Conservation (phyloP, 441 rosid genomes). For the Aquilaria agallochum region DNA sequence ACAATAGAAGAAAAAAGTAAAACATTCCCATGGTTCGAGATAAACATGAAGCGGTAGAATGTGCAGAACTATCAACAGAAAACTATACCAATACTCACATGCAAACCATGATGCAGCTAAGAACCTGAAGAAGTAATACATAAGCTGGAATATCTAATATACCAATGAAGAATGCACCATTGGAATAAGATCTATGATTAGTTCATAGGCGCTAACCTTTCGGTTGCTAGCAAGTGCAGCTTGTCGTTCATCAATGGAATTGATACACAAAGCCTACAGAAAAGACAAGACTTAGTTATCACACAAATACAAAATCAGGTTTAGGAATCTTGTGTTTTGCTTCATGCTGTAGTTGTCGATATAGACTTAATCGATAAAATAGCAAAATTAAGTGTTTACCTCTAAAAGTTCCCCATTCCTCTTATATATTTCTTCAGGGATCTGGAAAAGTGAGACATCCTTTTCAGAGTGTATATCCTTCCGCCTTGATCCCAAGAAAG, state of each 20-base stretch:
- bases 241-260: conserved; percentile 64
- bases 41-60: no score
- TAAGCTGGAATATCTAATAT: no score
- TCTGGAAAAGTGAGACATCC: conserved; percentile 49
- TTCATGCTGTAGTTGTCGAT: background rate
- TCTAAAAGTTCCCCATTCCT: conserved; percentile 91
- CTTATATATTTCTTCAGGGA: conserved; percentile 70
- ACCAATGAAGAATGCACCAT: no score
- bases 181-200: no score
- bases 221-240: conserved; percentile 87
- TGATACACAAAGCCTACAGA: conserved; percentile 82
- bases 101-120: no score
- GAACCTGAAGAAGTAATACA: no score
- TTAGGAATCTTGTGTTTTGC: conserved; percentile 1
- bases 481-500: conserved; percentile 50
- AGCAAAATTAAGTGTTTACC: conserved; percentile 37
- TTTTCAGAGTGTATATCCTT: conserved; percentile 38
- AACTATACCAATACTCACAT: no score
- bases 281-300: conserved; percentile 21
- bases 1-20: no score
- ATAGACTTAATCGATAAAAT: conserved; percentile 12
- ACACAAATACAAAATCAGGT: conserved; percentile 13
- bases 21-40: no score
- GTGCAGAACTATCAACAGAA: no score
- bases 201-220: conserved; percentile 56